Evolutionary conservation across 306 rosid genomes (phyloP).

Genomic region (Datisca glomerata): DNA sequence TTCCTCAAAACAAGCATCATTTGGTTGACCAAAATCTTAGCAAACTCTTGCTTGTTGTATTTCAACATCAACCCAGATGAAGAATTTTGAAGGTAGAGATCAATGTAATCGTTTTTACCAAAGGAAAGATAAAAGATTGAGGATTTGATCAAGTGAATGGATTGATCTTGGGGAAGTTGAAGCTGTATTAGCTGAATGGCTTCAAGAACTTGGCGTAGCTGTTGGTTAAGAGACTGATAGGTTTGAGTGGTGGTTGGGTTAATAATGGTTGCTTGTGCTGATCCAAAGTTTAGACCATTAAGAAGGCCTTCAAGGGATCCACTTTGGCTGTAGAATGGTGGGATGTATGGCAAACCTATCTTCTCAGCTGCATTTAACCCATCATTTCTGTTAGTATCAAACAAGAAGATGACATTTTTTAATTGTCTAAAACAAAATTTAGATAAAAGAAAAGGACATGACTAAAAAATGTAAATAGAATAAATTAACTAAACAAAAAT

Average conservation of each 20-base stretch:
- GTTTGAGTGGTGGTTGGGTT: conserved; percentile 40
- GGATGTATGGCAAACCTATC: conserved; percentile 39
- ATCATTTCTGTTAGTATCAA: not conserved
- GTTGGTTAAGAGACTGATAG: conserved; percentile 78
- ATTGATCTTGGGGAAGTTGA: conserved; percentile 25
- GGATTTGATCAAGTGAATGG: conserved; percentile 41
- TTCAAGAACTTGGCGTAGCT: conserved; percentile 69
- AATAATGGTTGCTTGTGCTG: conserved; percentile 73
- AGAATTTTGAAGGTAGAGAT: conserved; percentile 32
- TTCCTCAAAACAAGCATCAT: conserved; percentile 49
- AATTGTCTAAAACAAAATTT: not conserved
- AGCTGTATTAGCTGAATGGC: conserved; percentile 55
- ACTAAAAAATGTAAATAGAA: too few relatives aligned
- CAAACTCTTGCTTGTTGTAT: conserved; percentile 16
- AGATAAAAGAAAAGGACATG: not conserved
- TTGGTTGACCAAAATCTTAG: conserved; percentile 48
- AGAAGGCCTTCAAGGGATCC: conserved; percentile 45
- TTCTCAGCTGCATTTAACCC: conserved; percentile 35
- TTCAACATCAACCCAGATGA: conserved; percentile 19
- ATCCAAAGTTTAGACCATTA: conserved; percentile 66
- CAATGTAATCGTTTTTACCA: conserved; percentile 66
- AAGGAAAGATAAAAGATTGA: conserved; percentile 65
- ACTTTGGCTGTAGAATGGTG: conserved; percentile 52
- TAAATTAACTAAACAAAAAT: too few relatives aligned
- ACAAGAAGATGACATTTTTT: not conserved